phyloP scores from a whole-genome alignment of 192 early-diverging fungal species.

The Backusella morwellensis region DNA sequence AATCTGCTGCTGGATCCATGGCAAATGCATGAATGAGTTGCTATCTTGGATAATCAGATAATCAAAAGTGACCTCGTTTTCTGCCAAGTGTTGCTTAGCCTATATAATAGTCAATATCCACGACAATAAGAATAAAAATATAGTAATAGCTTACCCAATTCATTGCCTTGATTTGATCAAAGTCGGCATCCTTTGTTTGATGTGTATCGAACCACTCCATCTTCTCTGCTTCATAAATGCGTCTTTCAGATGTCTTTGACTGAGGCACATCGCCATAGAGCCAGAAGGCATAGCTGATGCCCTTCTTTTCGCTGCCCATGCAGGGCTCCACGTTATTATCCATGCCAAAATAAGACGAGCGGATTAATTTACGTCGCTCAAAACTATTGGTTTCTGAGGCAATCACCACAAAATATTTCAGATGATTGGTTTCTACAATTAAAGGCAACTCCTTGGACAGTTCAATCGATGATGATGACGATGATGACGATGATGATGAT shows the following conservation, averaged over 20 bases:
- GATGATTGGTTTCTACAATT: constrained; percentile 31
- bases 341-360: constrained; percentile 53
- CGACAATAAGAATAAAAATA: background rate
- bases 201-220: constrained; percentile 53
- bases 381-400: constrained; percentile 40
- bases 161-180: constrained; percentile 20
- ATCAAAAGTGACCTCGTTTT: constrained; percentile 37
- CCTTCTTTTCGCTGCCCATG: constrained; percentile 34
- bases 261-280: constrained; percentile 34
- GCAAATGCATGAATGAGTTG: constrained; percentile 33
- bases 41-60: constrained; percentile 40
- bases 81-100: constrained; percentile 14
- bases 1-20: constrained; percentile 25
- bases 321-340: constrained; percentile 51
- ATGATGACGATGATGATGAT: background rate
- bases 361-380: constrained; percentile 44
- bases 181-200: constrained; percentile 14
- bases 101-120: background rate
- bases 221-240: constrained; percentile 43
- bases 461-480: background rate
- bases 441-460: constrained; percentile 5
- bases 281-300: constrained; percentile 47
- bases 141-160: constrained; percentile 21
- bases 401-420: constrained; percentile 48
- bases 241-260: constrained; percentile 30